Conservation (phyloP, 441 rosid genomes). For the Euphorbia schlechtendalii region DNA sequence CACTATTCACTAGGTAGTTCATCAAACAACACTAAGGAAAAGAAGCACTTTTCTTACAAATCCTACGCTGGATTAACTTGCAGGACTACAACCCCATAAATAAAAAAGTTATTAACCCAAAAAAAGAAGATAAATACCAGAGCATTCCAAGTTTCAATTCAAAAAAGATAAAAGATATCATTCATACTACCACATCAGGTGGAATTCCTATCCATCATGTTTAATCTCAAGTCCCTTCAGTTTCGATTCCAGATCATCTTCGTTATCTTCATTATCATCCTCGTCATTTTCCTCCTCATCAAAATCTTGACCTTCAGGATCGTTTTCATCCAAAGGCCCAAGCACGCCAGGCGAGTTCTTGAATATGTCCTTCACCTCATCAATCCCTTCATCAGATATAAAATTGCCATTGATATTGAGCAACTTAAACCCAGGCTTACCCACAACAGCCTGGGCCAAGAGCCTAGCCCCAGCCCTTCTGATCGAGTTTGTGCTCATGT, state of each 20-base stretch:
- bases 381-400: constrained; percentile 90
- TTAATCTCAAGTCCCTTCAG: constrained; percentile 59
- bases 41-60: constrained; percentile 5
- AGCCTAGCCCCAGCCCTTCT: constrained; percentile 71
- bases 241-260: constrained; percentile 57
- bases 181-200: background rate
- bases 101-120: constrained; percentile 5
- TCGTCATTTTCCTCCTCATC: constrained; percentile 45
- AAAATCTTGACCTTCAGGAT: constrained; percentile 77
- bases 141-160: constrained; percentile 1
- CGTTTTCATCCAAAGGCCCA: constrained; percentile 75
- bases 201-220: constrained; percentile 31
- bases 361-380: constrained; percentile 69
- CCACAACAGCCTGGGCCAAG: constrained; percentile 57
- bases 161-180: background rate
- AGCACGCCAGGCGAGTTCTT: constrained; percentile 54
- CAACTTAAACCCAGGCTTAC: constrained; percentile 61
- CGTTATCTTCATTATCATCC: constrained; percentile 36
- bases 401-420: constrained; percentile 70
- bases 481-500: constrained; percentile 55
- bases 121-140: background rate
- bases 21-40: background rate
- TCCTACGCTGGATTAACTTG: constrained; percentile 16
- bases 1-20: constrained; percentile 5
- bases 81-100: constrained; percentile 8